These are phyloP conservation scores for Ceratocystis ficicola DNA, from an alignment of 2,329 filamentous ascomycete genomes.

Conservation along the genomic window DNA sequence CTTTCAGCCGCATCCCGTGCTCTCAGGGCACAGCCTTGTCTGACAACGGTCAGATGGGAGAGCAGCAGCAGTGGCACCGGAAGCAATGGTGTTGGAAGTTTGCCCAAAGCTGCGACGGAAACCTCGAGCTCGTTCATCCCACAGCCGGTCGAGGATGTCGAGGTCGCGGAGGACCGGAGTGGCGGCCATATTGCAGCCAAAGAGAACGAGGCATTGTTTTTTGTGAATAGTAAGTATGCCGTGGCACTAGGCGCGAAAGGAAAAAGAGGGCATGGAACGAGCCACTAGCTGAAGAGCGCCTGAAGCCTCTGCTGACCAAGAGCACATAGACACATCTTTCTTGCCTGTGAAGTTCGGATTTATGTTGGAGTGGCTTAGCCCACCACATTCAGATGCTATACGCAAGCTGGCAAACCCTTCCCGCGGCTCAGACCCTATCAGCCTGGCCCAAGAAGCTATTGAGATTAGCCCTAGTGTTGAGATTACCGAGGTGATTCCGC, in stretches of 20 bases:
- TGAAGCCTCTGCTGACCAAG: neutral
- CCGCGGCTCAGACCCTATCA: constrained; percentile 42
- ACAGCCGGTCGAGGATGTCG: constrained; percentile 21
- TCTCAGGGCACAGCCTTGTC: neutral
- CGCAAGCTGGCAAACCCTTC: constrained; percentile 40
- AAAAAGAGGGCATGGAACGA: neutral
- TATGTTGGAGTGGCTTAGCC: constrained; percentile 20
- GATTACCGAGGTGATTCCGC: constrained; percentile 69
- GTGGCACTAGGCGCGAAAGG: neutral
- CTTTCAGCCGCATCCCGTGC: neutral
- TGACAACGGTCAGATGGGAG: constrained; percentile 19
- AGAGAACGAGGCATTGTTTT: constrained; percentile 70
- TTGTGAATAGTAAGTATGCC: constrained; percentile 63
- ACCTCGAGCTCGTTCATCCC: constrained; percentile 13
- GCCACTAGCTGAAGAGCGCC: neutral
- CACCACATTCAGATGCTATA: constrained; percentile 16
- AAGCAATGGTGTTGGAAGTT: neutral
- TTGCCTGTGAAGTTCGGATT: constrained; percentile 18
- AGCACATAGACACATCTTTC: constrained; percentile 17
- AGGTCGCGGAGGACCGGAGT: constrained; percentile 46
- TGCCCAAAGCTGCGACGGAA: constrained; percentile 16
- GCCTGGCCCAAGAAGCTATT: constrained; percentile 48
- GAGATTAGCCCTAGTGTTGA: constrained; percentile 51
- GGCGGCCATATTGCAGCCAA: constrained; percentile 70
- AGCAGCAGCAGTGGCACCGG: constrained; percentile 21